phyloP scores from a whole-genome alignment of 345 rosid species.

The Moringa oleifera region DNA sequence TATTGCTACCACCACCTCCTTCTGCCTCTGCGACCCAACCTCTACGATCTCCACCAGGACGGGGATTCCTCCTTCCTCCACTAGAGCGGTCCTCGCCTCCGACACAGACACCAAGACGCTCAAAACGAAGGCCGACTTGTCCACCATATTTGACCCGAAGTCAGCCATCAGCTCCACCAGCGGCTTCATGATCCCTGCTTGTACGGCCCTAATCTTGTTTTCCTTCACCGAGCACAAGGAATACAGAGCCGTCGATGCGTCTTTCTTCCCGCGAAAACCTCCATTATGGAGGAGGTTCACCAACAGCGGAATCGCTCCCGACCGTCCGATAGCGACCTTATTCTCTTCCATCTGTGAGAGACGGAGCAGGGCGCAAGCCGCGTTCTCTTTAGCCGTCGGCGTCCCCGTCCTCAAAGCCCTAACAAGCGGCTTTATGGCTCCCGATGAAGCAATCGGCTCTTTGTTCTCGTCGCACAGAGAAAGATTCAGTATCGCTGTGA shows the following conservation, averaged over 20 bases:
- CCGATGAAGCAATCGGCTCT: slow-evolving; percentile 59
- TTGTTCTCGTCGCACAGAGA: slow-evolving; percentile 96
- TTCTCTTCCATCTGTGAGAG: slow-evolving; percentile 81
- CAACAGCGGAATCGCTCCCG: slow-evolving; percentile 75
- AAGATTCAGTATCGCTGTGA: slow-evolving; percentile 84
- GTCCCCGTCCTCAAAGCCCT: slow-evolving; percentile 68
- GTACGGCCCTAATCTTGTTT: slow-evolving; percentile 76
- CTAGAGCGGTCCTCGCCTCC: slow-evolving; percentile 68
- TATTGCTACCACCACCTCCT: slow-evolving; percentile 72
- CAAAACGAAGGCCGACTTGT: slow-evolving; percentile 82
- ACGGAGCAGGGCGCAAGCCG: slow-evolving; percentile 87
- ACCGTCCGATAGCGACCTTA: slow-evolving; percentile 81
- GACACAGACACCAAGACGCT: slow-evolving; percentile 42
- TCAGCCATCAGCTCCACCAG: slow-evolving; percentile 93
- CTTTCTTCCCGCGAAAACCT: slow-evolving; percentile 76
- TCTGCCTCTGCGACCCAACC: slow-evolving; percentile 80
- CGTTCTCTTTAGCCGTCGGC: slow-evolving; percentile 78
- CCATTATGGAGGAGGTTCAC: slow-evolving; percentile 69
- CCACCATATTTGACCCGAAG: slow-evolving; percentile 92
- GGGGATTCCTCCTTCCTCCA: slow-evolving; percentile 88
- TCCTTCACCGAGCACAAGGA: slow-evolving; percentile 73
- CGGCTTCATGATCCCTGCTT: slow-evolving; percentile 77
- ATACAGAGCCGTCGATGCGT: slow-evolving; percentile 89
- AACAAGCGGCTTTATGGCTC: slow-evolving; percentile 84
- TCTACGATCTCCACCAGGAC: slow-evolving; percentile 88